Evolutionary conservation across 2,329 filamentous ascomycete genomes (phyloP), one percentile per base, ranked within the genome.

Genomic region (Apiospora malaysiana): DNA sequence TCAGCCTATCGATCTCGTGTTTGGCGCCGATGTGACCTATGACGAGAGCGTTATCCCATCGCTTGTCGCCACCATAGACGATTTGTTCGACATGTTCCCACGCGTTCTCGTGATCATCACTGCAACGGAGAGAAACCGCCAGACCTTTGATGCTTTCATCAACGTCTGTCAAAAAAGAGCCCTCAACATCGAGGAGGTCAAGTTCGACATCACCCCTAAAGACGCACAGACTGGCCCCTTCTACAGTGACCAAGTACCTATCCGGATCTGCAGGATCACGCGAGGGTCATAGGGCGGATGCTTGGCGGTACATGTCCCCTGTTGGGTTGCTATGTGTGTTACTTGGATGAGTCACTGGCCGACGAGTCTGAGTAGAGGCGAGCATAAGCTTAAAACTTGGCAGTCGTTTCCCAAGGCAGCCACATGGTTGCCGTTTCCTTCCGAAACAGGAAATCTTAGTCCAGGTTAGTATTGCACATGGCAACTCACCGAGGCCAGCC

Each of bases 1-100:
- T 23, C 76, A 77, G 5, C 75, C 78, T 2, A 79, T 89, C 63
- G 91, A 95, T 78, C 81, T 93, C 5, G 86, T 95, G 2, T 81
- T 95, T 40, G 93, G 92, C 4, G 92, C 93, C 45, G 93, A 95
- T 78, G 88, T 95, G 80, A 95, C 92, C 0, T 95, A 95, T 79
- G 92, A 95, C 77, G 85, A 84, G 72, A 83, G 83, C 46, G 85
- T 89, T 56, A 90, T 93, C 68, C 88, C 90, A 0, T 83, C 88
- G 1, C 83, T 95, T 32, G 85, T 93, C 2, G 86, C 85, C 3
- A 94, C 92, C 3, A 79, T 95, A 68, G 81, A 85, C 43, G 87
- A 91, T 68, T 82, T 94, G 16, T 88, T 92, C 67, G 82, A 83
- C 1, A 77, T 90, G 69, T 88, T 89, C 73, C 86, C 89, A 2